Base-by-base conservation (phyloP, 805 yeast genomes). In the Ogataea degrootiae region DNA sequence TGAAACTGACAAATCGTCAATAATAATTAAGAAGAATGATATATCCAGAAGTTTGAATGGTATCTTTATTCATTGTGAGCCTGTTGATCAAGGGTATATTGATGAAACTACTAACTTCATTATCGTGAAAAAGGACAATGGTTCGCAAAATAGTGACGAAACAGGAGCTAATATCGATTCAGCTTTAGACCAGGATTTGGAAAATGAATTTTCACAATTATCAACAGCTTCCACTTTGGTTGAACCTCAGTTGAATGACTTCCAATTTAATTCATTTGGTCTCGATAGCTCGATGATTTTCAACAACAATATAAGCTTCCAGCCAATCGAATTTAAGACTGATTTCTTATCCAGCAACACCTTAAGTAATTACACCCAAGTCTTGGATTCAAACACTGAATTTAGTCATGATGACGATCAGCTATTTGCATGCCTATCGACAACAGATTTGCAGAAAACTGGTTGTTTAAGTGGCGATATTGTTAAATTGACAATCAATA, bases 391-490 rank as follows among this genome's bases (percentile, higher is more conserved):
- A 17, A 49, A 49, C 7, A 36, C 50, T 1, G 60, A 60, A 17
- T 55, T 58, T 37, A 53, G 49, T 9, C 50, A 51, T 14, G 82
- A 74, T 33, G 86, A 81, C 51, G 65, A 67, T 16, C 76, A 74
- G 45, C 53, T 71, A n/a, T 59, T 69, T 29, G 80, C 67, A 0
- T 76, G 71, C 47, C 63, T 82, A 12, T 72, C 74, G 39, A 68
- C 80, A 1, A 61, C 66, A 11, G 82, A 76, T 39, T 67, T 88
- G 26, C 72, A 79, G 19, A 72, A 70, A 21, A 66, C 85, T 26
- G 86, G 88, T 0, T 71, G 79, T 22, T 79, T 85, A 51, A 80
- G 84, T 47, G 96, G 96, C 4, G 94, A 86, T 58, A 63, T 76
- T 42, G 82, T 80, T 3, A 63, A 68, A 14, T 42, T 79, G 29